Evolutionary conservation across 805 yeast species (phyloP), one percentile per base, ranked within the genome.

Genomic region (Wickerhamomyces canadensis): DNA sequence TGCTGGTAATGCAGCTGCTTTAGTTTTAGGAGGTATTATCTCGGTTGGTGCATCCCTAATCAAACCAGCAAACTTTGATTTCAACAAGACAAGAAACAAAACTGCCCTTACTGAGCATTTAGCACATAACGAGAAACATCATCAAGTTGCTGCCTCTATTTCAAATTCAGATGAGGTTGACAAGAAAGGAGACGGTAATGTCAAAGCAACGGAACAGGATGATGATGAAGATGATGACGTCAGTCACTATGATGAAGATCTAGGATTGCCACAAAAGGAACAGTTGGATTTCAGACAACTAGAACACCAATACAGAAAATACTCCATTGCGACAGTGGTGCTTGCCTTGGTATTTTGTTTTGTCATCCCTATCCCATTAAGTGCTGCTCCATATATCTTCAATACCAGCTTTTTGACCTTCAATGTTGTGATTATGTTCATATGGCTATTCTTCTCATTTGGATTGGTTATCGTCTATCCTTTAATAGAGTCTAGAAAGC

Each of bases 31-130:
- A n/a, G 68, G 65, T 24, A 38, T 63, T 9, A 51, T 61, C 28
- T 51, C 68, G 4, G 42, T 61, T 16, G 49, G 40, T 11, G 40
- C 52, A 13, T 57, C 69, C 4, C 40, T 57, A 33, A 51, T 65
- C 27, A 54, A 55, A 45, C 72, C 72, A n/a, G 67, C 61, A 11
- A 54, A 64, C 36, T 67, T 64, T 45, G 68, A 67, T 43, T 62
- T 50, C 39, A 48, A 52, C 17, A 44, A 31, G 14, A 61, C 65
- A 5, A 55, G 68, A 49, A 62, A 61, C 42, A 55, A 55, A 41
- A 61, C 65, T 4, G 52, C 59, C 33, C 44, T 58, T 31, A 32
- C 41, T 10, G 48, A 44, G 8, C 35, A 38, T 31, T 19, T 27
- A 16, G 36, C n/a, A n/a, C n/a, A n/a, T n/a, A n/a, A n/a, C n/a